These are phyloP conservation scores for Bryopsis sp. DNA, from an alignment of 139 green algal species.

Conservation along the genomic window DNA sequence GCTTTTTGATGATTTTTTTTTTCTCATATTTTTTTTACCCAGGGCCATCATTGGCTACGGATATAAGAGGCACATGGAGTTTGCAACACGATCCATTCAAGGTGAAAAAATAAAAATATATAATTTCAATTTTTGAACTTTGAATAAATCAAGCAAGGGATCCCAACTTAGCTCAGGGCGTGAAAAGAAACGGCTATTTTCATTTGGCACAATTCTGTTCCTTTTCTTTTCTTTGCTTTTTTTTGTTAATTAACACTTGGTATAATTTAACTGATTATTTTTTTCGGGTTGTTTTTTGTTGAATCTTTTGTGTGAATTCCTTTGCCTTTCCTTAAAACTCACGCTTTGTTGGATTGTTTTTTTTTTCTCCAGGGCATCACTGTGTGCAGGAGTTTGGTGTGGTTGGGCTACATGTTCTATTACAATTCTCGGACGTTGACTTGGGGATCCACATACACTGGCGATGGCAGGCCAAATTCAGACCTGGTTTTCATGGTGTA, in stretches of 20 bases:
- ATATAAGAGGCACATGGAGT: constrained; percentile 57
- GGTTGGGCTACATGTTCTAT: constrained; percentile 64
- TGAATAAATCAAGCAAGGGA: background rate
- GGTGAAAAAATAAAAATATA: background rate
- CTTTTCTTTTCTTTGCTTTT: background rate
- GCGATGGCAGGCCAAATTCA: constrained; percentile 55
- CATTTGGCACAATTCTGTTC: background rate
- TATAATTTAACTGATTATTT: background rate
- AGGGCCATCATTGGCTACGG: constrained; percentile 27
- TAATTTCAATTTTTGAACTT: background rate
- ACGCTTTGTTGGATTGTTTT: background rate
- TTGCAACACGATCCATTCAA: constrained; percentile 58
- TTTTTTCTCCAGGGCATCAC: background rate
- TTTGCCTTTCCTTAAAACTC: background rate
- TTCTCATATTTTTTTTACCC: background rate
- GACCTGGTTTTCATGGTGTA: constrained; percentile 76
- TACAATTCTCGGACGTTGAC: constrained; percentile 43
- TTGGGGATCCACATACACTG: constrained; percentile 55
- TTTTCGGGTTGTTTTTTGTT: background rate
- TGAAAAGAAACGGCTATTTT: background rate
- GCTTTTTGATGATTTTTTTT: background rate
- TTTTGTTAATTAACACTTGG: background rate
- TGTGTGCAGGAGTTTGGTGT: constrained; percentile 40
- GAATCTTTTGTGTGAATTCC: background rate
- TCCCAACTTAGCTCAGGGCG: background rate